Conservation (phyloP, 768 basidiomycete genomes). For the Galerina sulciceps region DNA sequence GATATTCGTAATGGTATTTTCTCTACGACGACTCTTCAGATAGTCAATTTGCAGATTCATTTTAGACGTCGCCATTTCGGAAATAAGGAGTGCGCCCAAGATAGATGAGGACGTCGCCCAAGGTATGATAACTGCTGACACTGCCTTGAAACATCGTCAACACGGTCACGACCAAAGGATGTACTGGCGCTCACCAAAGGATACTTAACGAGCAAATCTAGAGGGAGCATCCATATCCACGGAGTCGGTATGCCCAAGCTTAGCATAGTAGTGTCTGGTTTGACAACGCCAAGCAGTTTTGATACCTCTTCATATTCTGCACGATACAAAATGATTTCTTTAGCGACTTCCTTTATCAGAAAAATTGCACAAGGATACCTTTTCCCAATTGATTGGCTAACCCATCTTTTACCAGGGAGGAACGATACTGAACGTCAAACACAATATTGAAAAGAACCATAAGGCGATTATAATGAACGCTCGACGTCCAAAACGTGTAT, state of each 20-base stretch:
- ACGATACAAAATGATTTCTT: constrained; percentile 16
- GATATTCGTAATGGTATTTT: background rate
- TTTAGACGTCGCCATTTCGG: constrained; percentile 33
- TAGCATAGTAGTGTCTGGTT: constrained; percentile 31
- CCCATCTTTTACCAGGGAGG: constrained; percentile 42
- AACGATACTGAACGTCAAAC: constrained; percentile 37
- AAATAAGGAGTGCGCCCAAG: constrained; percentile 34
- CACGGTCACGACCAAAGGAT: background rate
- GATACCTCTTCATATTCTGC: constrained; percentile 38
- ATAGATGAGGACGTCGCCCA: constrained; percentile 30
- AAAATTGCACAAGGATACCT: constrained; percentile 28
- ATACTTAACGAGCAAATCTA: constrained; percentile 30
- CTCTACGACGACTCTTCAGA: constrained; percentile 26
- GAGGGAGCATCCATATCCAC: constrained; percentile 41
- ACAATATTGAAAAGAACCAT: constrained; percentile 40
- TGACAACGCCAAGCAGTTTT: constrained; percentile 31
- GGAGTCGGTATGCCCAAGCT: constrained; percentile 33
- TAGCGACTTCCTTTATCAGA: background rate
- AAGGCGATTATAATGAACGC: constrained; percentile 41
- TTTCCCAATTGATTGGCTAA: constrained; percentile 28
- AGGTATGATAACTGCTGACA: constrained; percentile 26
- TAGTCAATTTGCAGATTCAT: constrained; percentile 17
- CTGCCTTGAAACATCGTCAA: constrained; percentile 13
- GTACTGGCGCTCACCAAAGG: constrained; percentile 33
- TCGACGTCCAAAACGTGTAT: constrained; percentile 43